Base-by-base conservation (phyloP, 129 eudicot species). In the Chrysanthemum makinoi region DNA sequence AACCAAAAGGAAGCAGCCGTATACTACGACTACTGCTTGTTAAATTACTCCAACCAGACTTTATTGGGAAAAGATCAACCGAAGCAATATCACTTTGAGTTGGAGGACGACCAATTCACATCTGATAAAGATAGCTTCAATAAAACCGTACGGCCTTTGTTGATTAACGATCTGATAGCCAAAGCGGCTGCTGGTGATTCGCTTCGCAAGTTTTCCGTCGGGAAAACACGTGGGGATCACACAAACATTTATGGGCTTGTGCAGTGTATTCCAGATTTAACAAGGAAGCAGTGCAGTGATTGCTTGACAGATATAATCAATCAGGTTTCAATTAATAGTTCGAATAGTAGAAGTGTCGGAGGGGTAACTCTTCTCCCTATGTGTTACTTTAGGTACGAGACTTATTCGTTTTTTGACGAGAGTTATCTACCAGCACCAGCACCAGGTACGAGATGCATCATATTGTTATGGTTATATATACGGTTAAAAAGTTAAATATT, bases 191-290 rank as follows among this genome's bases (percentile, higher is more conserved):
- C 16, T 50, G 55, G 55, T 50, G 15, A 4, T 50, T 50, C 55
- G 4, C 4, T 1, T 10, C 55, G 0, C 15, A 50, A 12, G 55
- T 50, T 50, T 50, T 16, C 55, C 4, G 3, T 0, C 4, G 15
- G 16, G 55, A 50, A 0, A 0, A 10, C 15, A 50, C 7, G 0
- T 35, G 1, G 1, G 0, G 1, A 33, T 0, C 0, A 0, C 1
- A 11, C 16, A 5, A 51, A 0, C 6, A 14, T 51, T 51, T 51
- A 51, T 5, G 56, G 56, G 18, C 56, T 51, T 51, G 18, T 51
- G 17, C 56, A 51, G 17, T 51, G 56, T 51, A 12, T 18, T n/a
- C 56, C 56, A 3, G 18, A 51, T 51, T 1, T 51, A 51, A 12
- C 0, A 1, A 12, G 16, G 7, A 11, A 14, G 16, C 56, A 51